These are phyloP conservation scores for Eucalyptus virginea DNA, from an alignment of 345 rosid genomes.

Conservation along the genomic window DNA sequence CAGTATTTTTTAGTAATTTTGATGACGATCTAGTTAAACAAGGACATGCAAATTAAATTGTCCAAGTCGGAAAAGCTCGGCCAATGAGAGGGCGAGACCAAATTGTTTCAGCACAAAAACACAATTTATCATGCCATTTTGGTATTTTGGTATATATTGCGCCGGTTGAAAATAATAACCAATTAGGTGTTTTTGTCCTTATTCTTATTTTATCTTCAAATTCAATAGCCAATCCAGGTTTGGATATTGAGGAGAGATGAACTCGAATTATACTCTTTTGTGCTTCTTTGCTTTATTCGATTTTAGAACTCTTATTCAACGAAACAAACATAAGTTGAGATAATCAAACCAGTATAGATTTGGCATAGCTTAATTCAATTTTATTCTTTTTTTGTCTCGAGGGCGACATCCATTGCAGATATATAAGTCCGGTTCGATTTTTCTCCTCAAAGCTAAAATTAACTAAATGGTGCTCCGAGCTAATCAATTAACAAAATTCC, in stretches of 20 bases:
- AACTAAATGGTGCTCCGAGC: not conserved
- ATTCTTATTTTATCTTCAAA: not conserved
- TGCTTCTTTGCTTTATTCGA: not conserved
- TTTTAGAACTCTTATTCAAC: not conserved
- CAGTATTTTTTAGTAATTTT: not conserved
- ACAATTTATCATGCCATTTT: not conserved
- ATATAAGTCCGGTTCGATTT: no score
- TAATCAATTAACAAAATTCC: not conserved
- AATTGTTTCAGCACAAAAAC: not conserved
- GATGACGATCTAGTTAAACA: rapidly evolving
- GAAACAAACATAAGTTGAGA: not conserved
- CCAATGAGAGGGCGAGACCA: not conserved
- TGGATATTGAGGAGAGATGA: not conserved
- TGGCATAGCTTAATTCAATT: not conserved
- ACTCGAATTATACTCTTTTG: not conserved
- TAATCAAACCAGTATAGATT: not conserved
- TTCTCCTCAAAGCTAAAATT: not conserved
- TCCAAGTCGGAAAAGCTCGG: rapidly evolving
- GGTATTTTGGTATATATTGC: not conserved
- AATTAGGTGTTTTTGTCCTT: not conserved
- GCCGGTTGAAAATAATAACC: rapidly evolving
- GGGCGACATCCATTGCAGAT: rapidly evolving
- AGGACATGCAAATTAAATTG: not conserved
- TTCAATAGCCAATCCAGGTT: not conserved
- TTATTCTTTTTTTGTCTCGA: no score